Base-by-base conservation (phyloP, 768 basidiomycete species). In the Tremella mesenterica region DNA sequence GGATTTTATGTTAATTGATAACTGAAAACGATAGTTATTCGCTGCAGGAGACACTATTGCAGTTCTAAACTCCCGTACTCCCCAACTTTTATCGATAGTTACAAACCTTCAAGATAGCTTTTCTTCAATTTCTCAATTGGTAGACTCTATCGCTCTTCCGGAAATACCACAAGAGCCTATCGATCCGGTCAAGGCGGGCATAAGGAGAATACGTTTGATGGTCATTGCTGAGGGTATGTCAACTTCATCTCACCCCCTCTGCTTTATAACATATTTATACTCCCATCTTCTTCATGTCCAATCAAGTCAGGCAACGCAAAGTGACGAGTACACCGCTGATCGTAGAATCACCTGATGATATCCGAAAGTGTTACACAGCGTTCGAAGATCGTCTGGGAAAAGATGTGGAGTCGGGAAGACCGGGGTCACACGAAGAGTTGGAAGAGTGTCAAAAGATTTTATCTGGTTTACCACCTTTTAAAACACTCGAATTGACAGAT, bases 31-130 rank as follows among this genome's bases (percentile, higher is more conserved):
- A 12, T 27, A 70, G 67, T 62, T 73, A 2, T 73, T 73, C 58
- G 58, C 64, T 34, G 72, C 72, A 9, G 70, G 70, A 4, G 68
- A 73, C 38, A 70, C 72, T 0, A 73, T 73, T 29, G 63, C 67
- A 6, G 48, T 61, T 16, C 56, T 73, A 14, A 71, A 71, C 48
- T 61, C 64, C 12, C 63, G 64, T 4, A 73, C 70, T 14, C 72
- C 72, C 1, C 62, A 73, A 54, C 65, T 73, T 18, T 51, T 71
- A 28, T 53, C 58, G 2, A 73, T 73, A 43, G 59, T 73, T 10
- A 57, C 59, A 9, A 55, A 59, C 5, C 61, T 73, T 12, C 72
- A 73, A 50, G 54, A 69, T 25, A 59, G 61, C 8, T 73, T 73
- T 54, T 64, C 65, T 9, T 62, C 64, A 7, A 73, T 73, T 29